A percentile compares a stretch with the other conserved stretches of the same genome.
phyloP scores from a whole-genome alignment of 257 asterid genomes.

The Fraxinus pennsylvanica region DNA sequence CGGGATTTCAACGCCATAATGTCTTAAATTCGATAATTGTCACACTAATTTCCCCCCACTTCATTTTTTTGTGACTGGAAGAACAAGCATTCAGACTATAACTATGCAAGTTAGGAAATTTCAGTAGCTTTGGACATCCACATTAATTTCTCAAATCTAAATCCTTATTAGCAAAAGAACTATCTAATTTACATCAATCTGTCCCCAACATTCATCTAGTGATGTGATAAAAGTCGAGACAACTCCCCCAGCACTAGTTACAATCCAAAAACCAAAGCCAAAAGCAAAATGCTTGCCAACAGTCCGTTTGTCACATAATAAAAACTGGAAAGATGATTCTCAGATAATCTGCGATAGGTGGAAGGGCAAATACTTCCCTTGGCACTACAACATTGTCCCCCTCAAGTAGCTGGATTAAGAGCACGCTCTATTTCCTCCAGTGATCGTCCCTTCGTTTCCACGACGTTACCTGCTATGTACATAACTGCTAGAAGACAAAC shows the following conservation, averaged over 20 bases:
- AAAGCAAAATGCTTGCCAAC: background rate
- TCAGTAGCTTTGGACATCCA: background rate
- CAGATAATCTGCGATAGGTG: background rate
- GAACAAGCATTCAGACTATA: background rate
- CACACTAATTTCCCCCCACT: background rate
- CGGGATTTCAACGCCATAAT: background rate
- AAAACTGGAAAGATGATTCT: background rate
- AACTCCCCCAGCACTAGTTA: background rate
- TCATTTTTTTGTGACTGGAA: background rate
- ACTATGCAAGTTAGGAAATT: background rate
- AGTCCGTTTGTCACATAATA: background rate
- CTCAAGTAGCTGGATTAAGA: slow-evolving; percentile 57
- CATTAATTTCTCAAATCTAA: background rate
- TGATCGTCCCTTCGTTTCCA: slow-evolving; percentile 92
- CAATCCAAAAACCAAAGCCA: background rate
- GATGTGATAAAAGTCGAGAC: slow-evolving; percentile 3
- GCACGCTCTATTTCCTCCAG: slow-evolving; percentile 90
- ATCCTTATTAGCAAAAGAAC: background rate
- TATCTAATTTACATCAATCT: slow-evolving; percentile 25
- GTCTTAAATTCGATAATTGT: too few relatives aligned
- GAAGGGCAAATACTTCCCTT: background rate
- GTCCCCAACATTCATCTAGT: background rate
- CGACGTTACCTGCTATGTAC: slow-evolving; percentile 74
- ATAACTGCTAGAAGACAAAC: slow-evolving; percentile 70
- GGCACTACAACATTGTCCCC: background rate